Conservation (phyloP, 331 rosid genomes). For the Acacia concinna region DNA sequence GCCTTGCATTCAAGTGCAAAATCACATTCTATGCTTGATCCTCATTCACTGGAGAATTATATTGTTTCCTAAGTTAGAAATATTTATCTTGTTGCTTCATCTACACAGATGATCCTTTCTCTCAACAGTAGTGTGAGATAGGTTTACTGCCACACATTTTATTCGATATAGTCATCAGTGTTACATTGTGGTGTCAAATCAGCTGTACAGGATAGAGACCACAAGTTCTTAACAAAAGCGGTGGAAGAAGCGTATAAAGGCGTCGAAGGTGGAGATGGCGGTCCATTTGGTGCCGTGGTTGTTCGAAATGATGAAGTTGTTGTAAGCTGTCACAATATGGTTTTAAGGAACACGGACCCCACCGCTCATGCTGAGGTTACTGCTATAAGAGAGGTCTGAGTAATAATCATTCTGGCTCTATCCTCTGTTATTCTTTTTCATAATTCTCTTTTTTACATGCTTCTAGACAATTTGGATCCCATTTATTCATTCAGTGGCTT, state of each 20-base stretch:
- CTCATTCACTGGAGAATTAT: neutral
- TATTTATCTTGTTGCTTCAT: neutral
- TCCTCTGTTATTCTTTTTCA: neutral
- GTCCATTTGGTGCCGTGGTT: constrained; percentile 88
- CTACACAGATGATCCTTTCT: neutral
- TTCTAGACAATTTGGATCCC: neutral
- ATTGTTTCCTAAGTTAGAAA: neutral
- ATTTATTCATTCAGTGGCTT: neutral
- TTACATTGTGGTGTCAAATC: constrained; percentile 10
- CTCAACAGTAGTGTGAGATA: neutral
- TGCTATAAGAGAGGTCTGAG: constrained; percentile 83
- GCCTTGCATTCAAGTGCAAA: neutral
- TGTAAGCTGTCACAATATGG: constrained; percentile 87
- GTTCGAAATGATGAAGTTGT: constrained; percentile 82
- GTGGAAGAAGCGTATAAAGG: constrained; percentile 90
- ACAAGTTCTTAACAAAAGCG: constrained; percentile 67
- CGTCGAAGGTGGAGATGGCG: constrained; percentile 82
- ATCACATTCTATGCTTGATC: neutral
- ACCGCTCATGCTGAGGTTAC: constrained; percentile 94
- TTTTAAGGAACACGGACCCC: constrained; percentile 71
- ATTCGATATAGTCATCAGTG: neutral
- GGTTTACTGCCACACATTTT: neutral
- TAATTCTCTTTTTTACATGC: neutral
- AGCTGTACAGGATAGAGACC: constrained; percentile 81
- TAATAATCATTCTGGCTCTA: neutral